These are phyloP conservation scores for Dioszegia hungarica DNA, from an alignment of 768 basidiomycete genomes.

Conservation along the genomic window DNA sequence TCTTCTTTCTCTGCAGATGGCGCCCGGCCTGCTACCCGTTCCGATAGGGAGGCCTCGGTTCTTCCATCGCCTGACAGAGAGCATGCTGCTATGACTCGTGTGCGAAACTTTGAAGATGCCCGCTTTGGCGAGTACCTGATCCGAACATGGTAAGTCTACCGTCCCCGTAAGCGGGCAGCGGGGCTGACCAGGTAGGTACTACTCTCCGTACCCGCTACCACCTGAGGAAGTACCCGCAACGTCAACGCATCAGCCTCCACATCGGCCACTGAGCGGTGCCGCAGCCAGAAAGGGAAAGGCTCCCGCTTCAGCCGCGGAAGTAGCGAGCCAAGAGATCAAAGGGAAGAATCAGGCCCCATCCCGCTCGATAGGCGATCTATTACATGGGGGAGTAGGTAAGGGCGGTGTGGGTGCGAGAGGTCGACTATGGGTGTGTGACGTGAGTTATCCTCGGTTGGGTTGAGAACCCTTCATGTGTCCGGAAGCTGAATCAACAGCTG, in stretches of 20 bases:
- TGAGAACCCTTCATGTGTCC: background rate
- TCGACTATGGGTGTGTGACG: conserved; percentile 46
- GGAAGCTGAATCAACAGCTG: conserved; percentile 13
- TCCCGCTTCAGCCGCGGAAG: background rate
- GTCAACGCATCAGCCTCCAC: too few species aligned
- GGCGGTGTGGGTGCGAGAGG: conserved; percentile 38
- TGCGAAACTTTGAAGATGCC: conserved; percentile 77
- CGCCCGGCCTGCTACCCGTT: background rate
- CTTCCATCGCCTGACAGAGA: conserved; percentile 35
- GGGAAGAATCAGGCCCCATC: background rate
- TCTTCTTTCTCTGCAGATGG: background rate
- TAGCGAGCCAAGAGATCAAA: background rate
- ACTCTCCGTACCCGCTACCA: conserved; percentile 73
- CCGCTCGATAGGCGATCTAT: conserved; percentile 27
- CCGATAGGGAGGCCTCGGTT: conserved; percentile 5
- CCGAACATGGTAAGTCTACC: conserved; percentile 67
- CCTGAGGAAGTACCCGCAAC: too few species aligned
- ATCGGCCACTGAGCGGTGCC: background rate
- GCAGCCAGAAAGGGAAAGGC: conserved; percentile 5
- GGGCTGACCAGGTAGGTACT: conserved; percentile 62
- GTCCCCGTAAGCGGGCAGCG: background rate
- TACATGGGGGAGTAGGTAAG: conserved; percentile 27
- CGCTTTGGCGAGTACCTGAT: conserved; percentile 81
- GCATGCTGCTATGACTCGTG: conserved; percentile 37
- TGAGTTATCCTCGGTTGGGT: conserved; percentile 12